Base-by-base conservation (phyloP, 495 filamentous ascomycete genomes). In the Penicilliopsis zonata region DNA sequence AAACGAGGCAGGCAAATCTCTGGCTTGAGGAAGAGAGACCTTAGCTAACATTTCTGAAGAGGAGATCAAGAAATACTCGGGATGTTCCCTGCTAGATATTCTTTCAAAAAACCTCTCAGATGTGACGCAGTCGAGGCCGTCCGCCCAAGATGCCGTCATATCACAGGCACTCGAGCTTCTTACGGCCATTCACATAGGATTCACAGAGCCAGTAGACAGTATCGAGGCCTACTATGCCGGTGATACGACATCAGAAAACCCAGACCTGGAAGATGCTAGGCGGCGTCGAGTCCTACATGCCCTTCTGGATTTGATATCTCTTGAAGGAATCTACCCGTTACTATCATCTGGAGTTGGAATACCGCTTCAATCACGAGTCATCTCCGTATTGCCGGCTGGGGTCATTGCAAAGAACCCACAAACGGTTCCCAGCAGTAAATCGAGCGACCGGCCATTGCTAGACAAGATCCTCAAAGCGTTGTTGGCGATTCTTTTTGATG, bases 281-380 rank as follows among this genome's bases (percentile, higher is more conserved):
- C 53, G 55, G 13, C 63, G 64, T 16, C 59, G 67, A 14, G 46
- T 57, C n/a, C 37, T 71, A 2, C 57, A 62, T 51, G 61, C 61
- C 5, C 49, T 74, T 10, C 49, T 73, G 9, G 70, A 74, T 34
- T 40, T 74, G 25, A 55, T 72, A 17, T 66, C 68, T 0, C 38
- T 74, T 1, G 70, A 74, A 40, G 70, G 70, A 7, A 62, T 74
- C 19, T 72, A 74, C 34, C 70, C 70, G 9, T 70, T 59, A 0
- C 50, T 73, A 2, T 70, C 69, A 7, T 39, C 50, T 9, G 67
- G 70, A 13, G 66, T 72, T 15, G 69, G 67, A 0, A 65, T 73
- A 29, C 70, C 70, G 5, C 44, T 73, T 13, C 66, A 73, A 40
- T 53, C 68, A 31, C 52, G 70, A 34, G 59, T 72, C 2, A 65